These are phyloP conservation scores for Tolypocladium endophyticum DNA, from an alignment of 2,329 filamentous ascomycete species.

Conservation along the genomic window DNA sequence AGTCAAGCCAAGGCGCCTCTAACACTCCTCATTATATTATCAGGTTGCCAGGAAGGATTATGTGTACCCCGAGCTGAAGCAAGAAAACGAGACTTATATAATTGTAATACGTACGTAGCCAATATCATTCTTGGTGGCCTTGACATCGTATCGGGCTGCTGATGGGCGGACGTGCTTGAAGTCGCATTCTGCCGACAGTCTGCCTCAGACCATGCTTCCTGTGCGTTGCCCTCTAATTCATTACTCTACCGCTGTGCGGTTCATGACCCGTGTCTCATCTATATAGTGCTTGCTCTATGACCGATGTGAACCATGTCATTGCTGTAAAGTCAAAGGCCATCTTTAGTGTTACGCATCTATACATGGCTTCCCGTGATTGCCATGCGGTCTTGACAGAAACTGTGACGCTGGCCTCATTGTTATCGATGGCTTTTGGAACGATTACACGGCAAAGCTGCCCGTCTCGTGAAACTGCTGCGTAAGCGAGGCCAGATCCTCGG, in stretches of 20 bases:
- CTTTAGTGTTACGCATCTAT: neutral
- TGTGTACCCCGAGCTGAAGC: too few species aligned
- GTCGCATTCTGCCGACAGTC: neutral
- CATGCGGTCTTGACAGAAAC: neutral
- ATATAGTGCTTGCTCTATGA: neutral
- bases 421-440: neutral
- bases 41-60: too few species aligned
- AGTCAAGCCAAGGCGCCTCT: too few species aligned
- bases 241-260: too few species aligned
- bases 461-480: conserved; percentile 10
- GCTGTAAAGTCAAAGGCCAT: neutral
- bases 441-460: conserved; percentile 8
- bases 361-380: neutral
- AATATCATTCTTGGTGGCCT: neutral
- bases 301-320: neutral
- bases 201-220: neutral
- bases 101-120: too few species aligned
- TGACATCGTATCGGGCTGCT: too few species aligned
- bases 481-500: conserved; percentile 20
- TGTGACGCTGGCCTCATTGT: neutral
- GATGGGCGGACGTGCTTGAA: neutral
- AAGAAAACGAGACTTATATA: too few species aligned
- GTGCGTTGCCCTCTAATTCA: neutral
- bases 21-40: too few species aligned
- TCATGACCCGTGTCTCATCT: too few species aligned